phyloP scores from a whole-genome alignment of 257 asterid genomes.

The Ehretia macrophylla region DNA sequence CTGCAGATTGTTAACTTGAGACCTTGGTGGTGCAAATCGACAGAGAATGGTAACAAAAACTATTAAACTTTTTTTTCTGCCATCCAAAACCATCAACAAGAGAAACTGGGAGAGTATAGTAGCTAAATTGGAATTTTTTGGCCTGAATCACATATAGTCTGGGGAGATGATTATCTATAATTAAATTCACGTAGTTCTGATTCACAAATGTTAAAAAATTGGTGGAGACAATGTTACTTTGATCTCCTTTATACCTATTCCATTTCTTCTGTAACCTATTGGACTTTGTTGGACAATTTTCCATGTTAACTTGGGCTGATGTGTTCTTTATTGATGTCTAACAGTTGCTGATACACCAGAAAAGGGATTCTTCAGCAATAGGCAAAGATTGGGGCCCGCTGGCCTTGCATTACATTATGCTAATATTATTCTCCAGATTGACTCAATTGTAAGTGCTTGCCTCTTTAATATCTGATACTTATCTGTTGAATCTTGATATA shows the following conservation, averaged over 20 bases:
- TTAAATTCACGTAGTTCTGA: background rate
- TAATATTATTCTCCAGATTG: slow-evolving; percentile 70
- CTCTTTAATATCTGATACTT: background rate
- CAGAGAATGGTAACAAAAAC: too few species aligned
- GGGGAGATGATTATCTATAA: too few species aligned
- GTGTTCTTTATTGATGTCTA: slow-evolving; percentile 14
- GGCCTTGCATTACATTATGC: slow-evolving; percentile 83
- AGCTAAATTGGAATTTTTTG: too few species aligned
- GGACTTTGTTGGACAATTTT: background rate
- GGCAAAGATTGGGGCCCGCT: slow-evolving; percentile 60
- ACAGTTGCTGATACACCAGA: slow-evolving; percentile 34
- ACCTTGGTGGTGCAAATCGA: too few species aligned
- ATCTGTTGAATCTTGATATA: slow-evolving; percentile 5
- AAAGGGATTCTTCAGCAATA: slow-evolving; percentile 22
- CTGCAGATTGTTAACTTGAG: too few species aligned
- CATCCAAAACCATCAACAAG: too few species aligned
- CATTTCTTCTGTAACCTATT: background rate
- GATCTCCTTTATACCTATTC: too few species aligned
- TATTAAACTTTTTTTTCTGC: too few species aligned
- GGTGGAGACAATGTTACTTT: too few species aligned
- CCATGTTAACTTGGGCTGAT: background rate
- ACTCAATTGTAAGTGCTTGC: slow-evolving; percentile 54
- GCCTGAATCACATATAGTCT: too few species aligned
- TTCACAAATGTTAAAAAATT: too few species aligned
- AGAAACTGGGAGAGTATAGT: too few species aligned